A percentile compares a stretch with the other conserved stretches of the same genome.
These are phyloP conservation scores for Taphrina communis DNA, from an alignment of 1,139 yeast species.

Conservation along the genomic window DNA sequence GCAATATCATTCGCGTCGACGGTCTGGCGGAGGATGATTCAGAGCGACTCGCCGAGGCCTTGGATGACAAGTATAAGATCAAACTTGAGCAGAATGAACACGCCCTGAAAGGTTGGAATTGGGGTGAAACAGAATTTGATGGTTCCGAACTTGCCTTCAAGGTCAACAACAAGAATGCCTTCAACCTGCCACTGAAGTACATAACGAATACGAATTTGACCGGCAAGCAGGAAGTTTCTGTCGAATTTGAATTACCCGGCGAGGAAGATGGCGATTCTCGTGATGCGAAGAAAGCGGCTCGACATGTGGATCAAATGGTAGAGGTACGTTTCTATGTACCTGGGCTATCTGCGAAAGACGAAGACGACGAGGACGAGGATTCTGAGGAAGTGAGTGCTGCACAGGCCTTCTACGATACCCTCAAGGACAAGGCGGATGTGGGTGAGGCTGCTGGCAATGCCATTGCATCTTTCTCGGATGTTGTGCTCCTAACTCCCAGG, in stretches of 20 bases:
- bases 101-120: constrained; percentile 96
- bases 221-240: constrained; percentile 90
- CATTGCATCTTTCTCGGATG: constrained; percentile 91
- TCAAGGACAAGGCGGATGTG: constrained; percentile 93
- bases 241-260: constrained; percentile 67
- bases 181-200: constrained; percentile 83
- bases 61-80: constrained; percentile 75
- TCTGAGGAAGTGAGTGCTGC: constrained; percentile 46
- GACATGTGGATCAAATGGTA: constrained; percentile 73
- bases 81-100: constrained; percentile 84
- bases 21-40: constrained; percentile 89
- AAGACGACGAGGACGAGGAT: constrained; percentile 52
- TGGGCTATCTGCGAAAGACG: constrained; percentile 62
- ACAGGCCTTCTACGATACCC: constrained; percentile 60
- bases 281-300: constrained; percentile 38
- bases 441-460: constrained; percentile 97
- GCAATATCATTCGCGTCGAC: constrained; percentile 84
- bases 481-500: constrained; percentile 85
- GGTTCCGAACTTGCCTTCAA: constrained; percentile 87
- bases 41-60: constrained; percentile 76
- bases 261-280: constrained; percentile 62
- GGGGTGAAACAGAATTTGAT: constrained; percentile 95
- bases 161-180: constrained; percentile 85
- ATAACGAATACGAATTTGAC: constrained; percentile 89
- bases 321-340: constrained; percentile 94